Evolutionary conservation across 352 stramenopile species (phyloP).

Genomic region (Pythium guiyangense): DNA sequence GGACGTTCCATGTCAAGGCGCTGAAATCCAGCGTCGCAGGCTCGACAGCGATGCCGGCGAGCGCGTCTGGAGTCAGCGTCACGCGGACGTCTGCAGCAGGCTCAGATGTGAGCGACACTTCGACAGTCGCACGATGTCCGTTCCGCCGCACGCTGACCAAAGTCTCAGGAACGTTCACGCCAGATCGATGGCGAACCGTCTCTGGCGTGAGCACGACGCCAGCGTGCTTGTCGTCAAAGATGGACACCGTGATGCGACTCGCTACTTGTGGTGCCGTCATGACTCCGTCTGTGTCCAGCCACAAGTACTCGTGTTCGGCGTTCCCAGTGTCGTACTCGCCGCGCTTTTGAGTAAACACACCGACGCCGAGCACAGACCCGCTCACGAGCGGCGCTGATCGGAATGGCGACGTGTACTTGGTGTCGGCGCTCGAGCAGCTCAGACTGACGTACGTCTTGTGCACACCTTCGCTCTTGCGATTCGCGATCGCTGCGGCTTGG

Average conservation of each 20-base stretch:
- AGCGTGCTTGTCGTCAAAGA: conserved; percentile 50
- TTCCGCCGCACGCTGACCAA: conserved; percentile 35
- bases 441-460: conserved; percentile 30
- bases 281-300: conserved; percentile 36
- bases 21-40: conserved; percentile 28
- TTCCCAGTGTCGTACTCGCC: conserved; percentile 59
- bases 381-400: conserved; percentile 14
- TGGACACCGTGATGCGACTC: conserved; percentile 26
- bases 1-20: conserved; percentile 22
- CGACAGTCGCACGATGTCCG: conserved; percentile 38
- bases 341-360: conserved; percentile 44
- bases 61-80: conserved; percentile 17
- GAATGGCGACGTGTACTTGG: conserved; percentile 30
- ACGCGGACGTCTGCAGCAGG: conserved; percentile 35
- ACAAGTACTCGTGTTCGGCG: conserved; percentile 39
- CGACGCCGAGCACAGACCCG: conserved; percentile 31
- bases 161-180: conserved; percentile 15
- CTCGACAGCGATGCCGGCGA: conserved; percentile 22
- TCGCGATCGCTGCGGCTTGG: conserved; percentile 23
- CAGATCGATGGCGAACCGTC: conserved; percentile 23
- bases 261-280: conserved; percentile 33
- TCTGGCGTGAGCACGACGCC: conserved; percentile 32
- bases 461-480: conserved; percentile 32
- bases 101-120: conserved; percentile 32
- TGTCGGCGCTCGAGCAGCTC: conserved; percentile 27